Conservation (phyloP, 2,329 filamentous ascomycete genomes). For the Cryphonectria radicalis region DNA sequence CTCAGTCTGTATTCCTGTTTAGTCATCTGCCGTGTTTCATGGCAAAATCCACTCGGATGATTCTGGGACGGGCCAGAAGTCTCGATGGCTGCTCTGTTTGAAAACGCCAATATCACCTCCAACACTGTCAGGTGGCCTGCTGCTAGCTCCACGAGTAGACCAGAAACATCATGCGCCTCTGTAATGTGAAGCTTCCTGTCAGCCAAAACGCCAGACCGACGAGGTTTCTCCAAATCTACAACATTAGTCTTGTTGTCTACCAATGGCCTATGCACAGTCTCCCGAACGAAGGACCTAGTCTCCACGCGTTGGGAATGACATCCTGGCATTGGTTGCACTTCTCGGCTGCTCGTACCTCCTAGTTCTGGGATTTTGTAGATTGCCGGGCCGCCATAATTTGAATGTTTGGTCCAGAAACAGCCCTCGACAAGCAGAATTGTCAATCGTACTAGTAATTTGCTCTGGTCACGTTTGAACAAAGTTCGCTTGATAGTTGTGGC, state of each 20-base stretch:
- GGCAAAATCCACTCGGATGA: background rate
- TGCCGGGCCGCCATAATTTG: no score
- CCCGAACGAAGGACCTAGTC: background rate
- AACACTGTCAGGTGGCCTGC: background rate
- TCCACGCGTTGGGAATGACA: background rate
- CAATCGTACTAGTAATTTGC: no score
- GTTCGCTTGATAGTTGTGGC: no score
- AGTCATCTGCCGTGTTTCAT: background rate
- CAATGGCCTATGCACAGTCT: background rate
- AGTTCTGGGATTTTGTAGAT: background rate
- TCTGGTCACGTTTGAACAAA: no score
- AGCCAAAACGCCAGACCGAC: background rate
- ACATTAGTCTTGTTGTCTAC: background rate
- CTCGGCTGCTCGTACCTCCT: background rate
- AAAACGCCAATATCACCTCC: background rate
- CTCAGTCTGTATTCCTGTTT: background rate
- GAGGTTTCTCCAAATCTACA: background rate
- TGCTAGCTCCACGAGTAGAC: background rate
- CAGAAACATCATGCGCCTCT: background rate
- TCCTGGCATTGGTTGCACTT: background rate
- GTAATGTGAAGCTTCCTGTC: background rate
- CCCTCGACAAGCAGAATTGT: no score
- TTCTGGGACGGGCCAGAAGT: background rate
- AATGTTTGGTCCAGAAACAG: no score
- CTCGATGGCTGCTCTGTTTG: conserved; percentile 1